phyloP scores from a whole-genome alignment of 352 stramenopile species.

The Pythium aristosporum region DNA sequence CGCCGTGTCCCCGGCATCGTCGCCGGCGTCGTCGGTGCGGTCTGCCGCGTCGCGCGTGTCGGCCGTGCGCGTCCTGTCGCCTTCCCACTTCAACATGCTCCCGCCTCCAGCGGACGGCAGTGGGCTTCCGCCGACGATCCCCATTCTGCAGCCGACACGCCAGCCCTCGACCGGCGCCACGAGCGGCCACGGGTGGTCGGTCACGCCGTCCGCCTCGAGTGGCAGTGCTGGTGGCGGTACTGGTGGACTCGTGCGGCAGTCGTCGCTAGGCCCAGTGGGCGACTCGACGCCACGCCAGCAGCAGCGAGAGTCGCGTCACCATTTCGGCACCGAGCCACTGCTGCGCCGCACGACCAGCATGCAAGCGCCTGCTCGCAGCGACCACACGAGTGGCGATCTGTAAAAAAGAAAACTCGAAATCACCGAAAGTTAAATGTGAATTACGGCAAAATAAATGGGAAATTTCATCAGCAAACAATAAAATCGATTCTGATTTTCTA shows the following conservation, averaged over 20 bases:
- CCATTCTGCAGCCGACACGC: slow-evolving; percentile 25
- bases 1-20: slow-evolving; percentile 14
- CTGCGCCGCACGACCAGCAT: slow-evolving; percentile 19
- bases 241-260: background rate
- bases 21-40: slow-evolving; percentile 24
- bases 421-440: no score
- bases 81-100: slow-evolving; percentile 11
- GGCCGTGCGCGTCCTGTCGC: slow-evolving; percentile 2
- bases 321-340: slow-evolving; percentile 26
- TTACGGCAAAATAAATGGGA: no score
- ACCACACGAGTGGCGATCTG: background rate
- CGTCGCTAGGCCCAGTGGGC: background rate
- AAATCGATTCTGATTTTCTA: background rate
- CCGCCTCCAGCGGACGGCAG: background rate
- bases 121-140: slow-evolving; percentile 24
- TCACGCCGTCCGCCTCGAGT: slow-evolving; percentile 16
- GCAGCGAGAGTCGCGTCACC: slow-evolving; percentile 13
- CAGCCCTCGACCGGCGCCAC: slow-evolving; percentile 21
- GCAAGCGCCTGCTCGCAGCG: background rate
- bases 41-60: slow-evolving; percentile 19
- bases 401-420: background rate
- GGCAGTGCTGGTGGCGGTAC: slow-evolving; percentile 10
- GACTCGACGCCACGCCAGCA: background rate
- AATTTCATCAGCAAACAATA: background rate
- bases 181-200: slow-evolving; percentile 29